Conservation (phyloP, 805 yeast species). For the Ogataea trehaloabstinens region DNA sequence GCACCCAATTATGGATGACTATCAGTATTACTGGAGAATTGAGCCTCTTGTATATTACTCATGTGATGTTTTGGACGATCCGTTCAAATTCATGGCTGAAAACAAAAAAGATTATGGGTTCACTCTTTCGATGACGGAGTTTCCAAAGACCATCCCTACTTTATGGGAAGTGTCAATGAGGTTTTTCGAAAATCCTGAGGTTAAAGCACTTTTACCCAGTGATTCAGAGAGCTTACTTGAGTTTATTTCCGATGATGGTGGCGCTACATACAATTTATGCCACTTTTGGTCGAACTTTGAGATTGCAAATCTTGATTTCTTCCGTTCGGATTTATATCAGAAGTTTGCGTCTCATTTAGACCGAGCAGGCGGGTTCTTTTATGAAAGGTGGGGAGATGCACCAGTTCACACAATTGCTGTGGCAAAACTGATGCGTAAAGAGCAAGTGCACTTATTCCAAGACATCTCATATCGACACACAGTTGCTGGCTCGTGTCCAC, state of each 20-base stretch:
- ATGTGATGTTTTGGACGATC: conserved; percentile 54
- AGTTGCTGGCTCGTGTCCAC: conserved; percentile 79
- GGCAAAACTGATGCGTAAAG: conserved; percentile 48
- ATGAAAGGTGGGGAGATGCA: conserved; percentile 90
- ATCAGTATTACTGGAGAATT: conserved; percentile 62
- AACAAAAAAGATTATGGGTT: conserved; percentile 50
- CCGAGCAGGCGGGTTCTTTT: conserved; percentile 71
- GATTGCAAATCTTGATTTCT: conserved; percentile 66
- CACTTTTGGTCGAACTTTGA: conserved; percentile 85
- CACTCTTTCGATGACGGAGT: conserved; percentile 52
- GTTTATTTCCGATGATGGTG: conserved; percentile 64
- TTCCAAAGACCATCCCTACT: conserved; percentile 48
- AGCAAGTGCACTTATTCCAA: conserved; percentile 69
- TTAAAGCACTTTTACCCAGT: conserved; percentile 17
- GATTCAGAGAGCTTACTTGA: conserved; percentile 43
- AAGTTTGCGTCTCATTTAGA: conserved; percentile 64
- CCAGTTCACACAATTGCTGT: conserved; percentile 49
- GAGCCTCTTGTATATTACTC: conserved; percentile 52
- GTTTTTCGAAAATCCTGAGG: conserved; percentile 34
- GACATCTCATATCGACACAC: conserved; percentile 82
- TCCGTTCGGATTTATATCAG: conserved; percentile 55
- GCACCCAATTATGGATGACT: conserved; percentile 48
- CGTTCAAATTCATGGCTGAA: conserved; percentile 53
- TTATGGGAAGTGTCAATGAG: conserved; percentile 48
- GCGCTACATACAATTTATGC: conserved; percentile 65